Percentiles rank a stretch among this genome's conserved stretches.
Evolutionary conservation across 2,329 filamentous ascomycete genomes (phyloP).

Genomic region (Bipolaris gigantea): DNA sequence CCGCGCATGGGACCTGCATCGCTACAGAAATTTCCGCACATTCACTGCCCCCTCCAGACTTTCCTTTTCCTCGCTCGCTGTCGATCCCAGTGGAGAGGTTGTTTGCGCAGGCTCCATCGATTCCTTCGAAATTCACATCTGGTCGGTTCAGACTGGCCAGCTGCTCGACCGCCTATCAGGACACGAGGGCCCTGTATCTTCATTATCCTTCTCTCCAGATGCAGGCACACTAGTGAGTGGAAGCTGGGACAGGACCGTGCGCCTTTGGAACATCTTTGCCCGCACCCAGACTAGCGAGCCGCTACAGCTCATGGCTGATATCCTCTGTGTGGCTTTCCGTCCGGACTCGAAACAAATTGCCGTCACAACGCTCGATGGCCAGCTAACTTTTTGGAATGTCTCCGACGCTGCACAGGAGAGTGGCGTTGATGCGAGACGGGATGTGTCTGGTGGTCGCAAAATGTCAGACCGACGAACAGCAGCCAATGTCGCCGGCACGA

Average conservation of each 20-base stretch:
- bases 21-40: constrained; percentile 95
- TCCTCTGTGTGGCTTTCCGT: constrained; percentile 81
- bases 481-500: constrained; percentile 86
- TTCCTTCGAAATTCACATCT: constrained; percentile 96
- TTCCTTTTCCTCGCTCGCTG: constrained; percentile 90
- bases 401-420: constrained; percentile 83
- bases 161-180: constrained; percentile 87
- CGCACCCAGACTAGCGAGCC: constrained; percentile 94
- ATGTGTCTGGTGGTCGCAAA: constrained; percentile 90
- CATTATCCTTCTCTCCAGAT: constrained; percentile 84
- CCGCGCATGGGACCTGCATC: constrained; percentile 91
- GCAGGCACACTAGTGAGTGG: constrained; percentile 83
- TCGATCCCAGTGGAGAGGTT: constrained; percentile 96
- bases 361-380: constrained; percentile 88
- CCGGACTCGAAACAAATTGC: constrained; percentile 91
- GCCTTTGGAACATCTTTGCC: constrained; percentile 94
- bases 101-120: constrained; percentile 94
- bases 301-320: constrained; percentile 86
- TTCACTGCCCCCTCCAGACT: constrained; percentile 91
- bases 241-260: constrained; percentile 94
- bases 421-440: constrained; percentile 84
- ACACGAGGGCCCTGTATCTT: constrained; percentile 90
- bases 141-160: constrained; percentile 97
- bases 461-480: constrained; percentile 85
- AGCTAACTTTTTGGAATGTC: constrained; percentile 92